Evolutionary conservation across 257 asterid genomes (phyloP), one percentile per base, ranked within the genome.

Genomic region (Anisodus acutangulus): DNA sequence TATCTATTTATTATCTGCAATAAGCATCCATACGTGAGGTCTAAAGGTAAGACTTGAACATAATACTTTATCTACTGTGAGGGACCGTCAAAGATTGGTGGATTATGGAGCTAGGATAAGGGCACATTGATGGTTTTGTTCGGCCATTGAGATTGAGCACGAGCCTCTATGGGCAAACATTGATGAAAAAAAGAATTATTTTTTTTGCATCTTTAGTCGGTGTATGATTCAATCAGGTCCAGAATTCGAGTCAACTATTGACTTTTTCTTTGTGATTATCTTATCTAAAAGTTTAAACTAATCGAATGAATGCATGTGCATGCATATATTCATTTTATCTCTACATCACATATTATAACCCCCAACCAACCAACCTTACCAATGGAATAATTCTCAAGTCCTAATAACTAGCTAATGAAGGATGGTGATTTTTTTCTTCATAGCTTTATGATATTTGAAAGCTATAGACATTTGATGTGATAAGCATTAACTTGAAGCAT

Each of bases 381-480:
- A 6, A 39, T 1, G 2, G 26, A 68, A 8, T 80, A 41, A 31
- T 39, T 41, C 3, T 26, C 47, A 9, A 15, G 6, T 53, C 19
- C 16, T 79, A 78, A 26, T 71, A 71, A 66, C 31, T 69, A 69
- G 31, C 78, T 39, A 43, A 41, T 17, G 35, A 17, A 70, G 16
- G 16, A 70, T 41, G 79, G 26, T 68, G 2, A 39, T 4, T 19
- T 19, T 49, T 74, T 74, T 19, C 60, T 74, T 49, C 80, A 49
- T 13, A 6, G 43, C 13, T 47, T n/a, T 5, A 74, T 74, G 60
- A 49, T 15, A 47, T 47, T 19, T 72, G 80, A 47, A n/a, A 49
- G 43, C n/a, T 69, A 39, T n/a, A 49, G 45, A 76, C 81, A 31
- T 49, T 22, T 49, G 62, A 74, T 74, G 81, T 74, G 81, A 74